These are phyloP conservation scores for Pestalotiopsis sp. DNA, from an alignment of 2,329 filamentous ascomycete species.

Conservation along the genomic window DNA sequence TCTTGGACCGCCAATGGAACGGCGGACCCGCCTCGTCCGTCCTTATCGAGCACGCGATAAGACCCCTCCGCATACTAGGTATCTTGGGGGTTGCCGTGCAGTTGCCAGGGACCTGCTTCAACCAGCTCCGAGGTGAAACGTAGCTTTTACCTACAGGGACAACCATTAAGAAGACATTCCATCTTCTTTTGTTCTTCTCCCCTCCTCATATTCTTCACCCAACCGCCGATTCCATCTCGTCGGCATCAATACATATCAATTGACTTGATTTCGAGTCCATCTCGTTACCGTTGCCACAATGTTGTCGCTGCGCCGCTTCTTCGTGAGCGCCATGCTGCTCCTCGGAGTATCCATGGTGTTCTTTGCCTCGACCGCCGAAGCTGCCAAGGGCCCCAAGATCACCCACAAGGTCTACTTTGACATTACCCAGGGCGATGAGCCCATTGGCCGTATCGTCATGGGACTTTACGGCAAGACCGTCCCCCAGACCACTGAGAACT, in stretches of 20 bases:
- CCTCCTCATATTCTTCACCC: slow-evolving; percentile 12
- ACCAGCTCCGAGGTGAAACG: slow-evolving; percentile 22
- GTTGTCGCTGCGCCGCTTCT: slow-evolving; percentile 72
- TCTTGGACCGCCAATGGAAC: slow-evolving; percentile 1
- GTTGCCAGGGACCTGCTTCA: slow-evolving; percentile 12
- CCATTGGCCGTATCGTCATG: slow-evolving; percentile 74
- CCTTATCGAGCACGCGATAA: slow-evolving; percentile 7
- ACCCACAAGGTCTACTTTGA: slow-evolving; percentile 95
- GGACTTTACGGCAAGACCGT: slow-evolving; percentile 88
- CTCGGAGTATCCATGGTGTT: slow-evolving; percentile 74
- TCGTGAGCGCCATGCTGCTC: slow-evolving; percentile 75
- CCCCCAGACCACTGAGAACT: slow-evolving; percentile 75
- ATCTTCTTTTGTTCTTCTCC: slow-evolving; percentile 19
- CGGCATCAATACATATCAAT: slow-evolving; percentile 11
- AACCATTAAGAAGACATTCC: slow-evolving; percentile 13
- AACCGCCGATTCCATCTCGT: slow-evolving; percentile 2
- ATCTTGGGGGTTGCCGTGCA: not conserved
- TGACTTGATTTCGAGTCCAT: slow-evolving; percentile 15
- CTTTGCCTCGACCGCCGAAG: slow-evolving; percentile 74
- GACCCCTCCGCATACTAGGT: not conserved
- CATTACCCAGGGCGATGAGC: slow-evolving; percentile 74
- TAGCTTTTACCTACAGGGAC: slow-evolving; percentile 23
- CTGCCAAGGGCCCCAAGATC: slow-evolving; percentile 88
- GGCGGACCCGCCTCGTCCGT: not conserved
- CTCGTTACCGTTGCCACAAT: slow-evolving; percentile 50